phyloP scores from a whole-genome alignment of 805 yeast species.

The Metschnikowia anglica region DNA sequence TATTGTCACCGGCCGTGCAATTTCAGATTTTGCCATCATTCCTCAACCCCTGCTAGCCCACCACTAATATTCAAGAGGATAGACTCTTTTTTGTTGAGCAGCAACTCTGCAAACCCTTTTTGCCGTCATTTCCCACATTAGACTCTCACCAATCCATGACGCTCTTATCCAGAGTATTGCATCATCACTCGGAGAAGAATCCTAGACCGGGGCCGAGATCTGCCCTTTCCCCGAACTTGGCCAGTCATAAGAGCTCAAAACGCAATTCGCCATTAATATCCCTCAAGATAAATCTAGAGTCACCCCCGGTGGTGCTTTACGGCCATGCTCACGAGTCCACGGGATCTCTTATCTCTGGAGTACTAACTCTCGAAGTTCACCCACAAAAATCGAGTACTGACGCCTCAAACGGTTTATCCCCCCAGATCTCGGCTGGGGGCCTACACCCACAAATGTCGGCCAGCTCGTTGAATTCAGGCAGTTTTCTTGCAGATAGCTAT shows the following conservation, averaged over 20 bases:
- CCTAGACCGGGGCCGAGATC: conserved; percentile 5
- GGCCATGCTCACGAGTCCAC: conserved; percentile 77
- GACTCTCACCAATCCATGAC: conserved; percentile 16
- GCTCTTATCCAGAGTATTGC: conserved; percentile 25
- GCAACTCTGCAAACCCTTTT: too few relatives aligned
- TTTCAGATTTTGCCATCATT: too few relatives aligned
- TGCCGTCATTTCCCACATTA: not conserved
- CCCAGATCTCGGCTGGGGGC: conserved; percentile 1
- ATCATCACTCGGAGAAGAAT: conserved; percentile 20
- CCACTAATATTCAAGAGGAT: too few relatives aligned
- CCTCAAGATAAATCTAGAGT: conserved; percentile 67
- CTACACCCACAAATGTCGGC: conserved; percentile 8
- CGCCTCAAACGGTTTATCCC: not conserved
- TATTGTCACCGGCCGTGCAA: not conserved
- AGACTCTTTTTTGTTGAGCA: too few relatives aligned
- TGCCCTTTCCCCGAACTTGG: not conserved
- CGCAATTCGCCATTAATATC: conserved; percentile 26
- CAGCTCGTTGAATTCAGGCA: not conserved
- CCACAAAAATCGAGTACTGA: not conserved
- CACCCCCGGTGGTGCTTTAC: conserved; percentile 86
- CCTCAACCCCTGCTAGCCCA: too few relatives aligned
- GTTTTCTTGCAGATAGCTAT: not conserved
- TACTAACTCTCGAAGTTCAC: conserved; percentile 50
- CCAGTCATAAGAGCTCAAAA: conserved; percentile 3
- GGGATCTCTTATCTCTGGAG: conserved; percentile 84